These are phyloP conservation scores for Tanacetum coccineum DNA, from an alignment of 129 eudicot species.

Conservation along the genomic window DNA sequence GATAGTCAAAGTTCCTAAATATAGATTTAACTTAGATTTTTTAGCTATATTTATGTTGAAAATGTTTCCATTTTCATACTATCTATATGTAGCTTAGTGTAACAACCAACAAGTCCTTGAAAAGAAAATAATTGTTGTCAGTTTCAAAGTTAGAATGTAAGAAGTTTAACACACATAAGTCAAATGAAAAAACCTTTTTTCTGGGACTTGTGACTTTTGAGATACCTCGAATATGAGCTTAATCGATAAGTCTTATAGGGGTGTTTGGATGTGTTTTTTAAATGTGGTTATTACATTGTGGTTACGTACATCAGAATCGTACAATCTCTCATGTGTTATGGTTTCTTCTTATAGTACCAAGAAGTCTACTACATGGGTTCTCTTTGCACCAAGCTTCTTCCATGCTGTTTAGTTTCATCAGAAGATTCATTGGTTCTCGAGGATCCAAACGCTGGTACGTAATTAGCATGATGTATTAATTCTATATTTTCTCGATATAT, in stretches of 20 bases:
- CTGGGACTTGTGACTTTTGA: constrained; percentile 10
- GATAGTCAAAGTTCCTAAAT: constrained; percentile 17
- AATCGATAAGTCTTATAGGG: background rate
- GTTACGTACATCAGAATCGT: background rate
- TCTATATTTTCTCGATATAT: background rate
- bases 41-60: background rate
- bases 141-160: constrained; percentile 12
- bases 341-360: constrained; percentile 10
- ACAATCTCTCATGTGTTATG: background rate
- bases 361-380: constrained; percentile 44
- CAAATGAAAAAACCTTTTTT: constrained; percentile 5
- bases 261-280: background rate
- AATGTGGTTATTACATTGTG: background rate
- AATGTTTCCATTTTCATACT: background rate
- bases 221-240: constrained; percentile 3
- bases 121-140: constrained; percentile 6
- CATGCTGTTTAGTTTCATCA: constrained; percentile 47
- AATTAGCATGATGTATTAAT: background rate
- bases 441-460: constrained; percentile 41
- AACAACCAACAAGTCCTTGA: background rate
- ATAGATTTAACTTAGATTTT: constrained; percentile 8
- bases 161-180: constrained; percentile 23
- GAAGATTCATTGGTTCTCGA: constrained; percentile 43
- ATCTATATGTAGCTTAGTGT: constrained; percentile 6
- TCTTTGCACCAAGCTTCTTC: constrained; percentile 45